Evolutionary conservation across 2,329 filamentous ascomycete genomes (phyloP), one percentile per base, ranked within the genome.

Genomic region (Ascochyta viciae-villosae): DNA sequence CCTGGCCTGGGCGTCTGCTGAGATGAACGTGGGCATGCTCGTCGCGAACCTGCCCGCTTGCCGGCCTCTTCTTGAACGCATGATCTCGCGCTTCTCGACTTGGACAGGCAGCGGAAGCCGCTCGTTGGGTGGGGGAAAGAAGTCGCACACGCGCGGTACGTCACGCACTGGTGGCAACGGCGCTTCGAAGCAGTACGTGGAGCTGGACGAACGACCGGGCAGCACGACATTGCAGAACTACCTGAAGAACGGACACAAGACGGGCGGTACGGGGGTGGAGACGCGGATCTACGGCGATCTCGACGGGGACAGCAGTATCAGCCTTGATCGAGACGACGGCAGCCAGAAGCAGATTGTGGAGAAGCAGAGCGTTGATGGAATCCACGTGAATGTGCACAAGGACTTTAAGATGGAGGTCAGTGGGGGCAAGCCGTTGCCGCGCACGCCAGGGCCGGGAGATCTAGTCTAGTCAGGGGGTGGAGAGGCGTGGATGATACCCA

Each of bases 21-120:
- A 60, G 42, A 58, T 60, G 54, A 54, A 60, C 12, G 39, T 60
- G n/a, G 58, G 58, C 12, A 60, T 60, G 58, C 50, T 60, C 24
- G 50, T 60, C 22, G 58, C 58, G 9, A 60, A 60, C 42, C 26
- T 60, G 33, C 58, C 58, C 16, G 58, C 58, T 7, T 60, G 58
- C 23, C 50, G 58, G 24, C 58, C 58, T 1, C 34, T 60, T 8
- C 58, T 60, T 1, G 58, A 60, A n/a, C 42, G 54, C 16, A 47
- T 57, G 38, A 48, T 58, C 13, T 22, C 22, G 13, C 49, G 27
- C 4, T 50, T 60, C 23, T 57, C 54, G 16, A 54, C 58, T 5
- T 58, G 54, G 54, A 57, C 58, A 9, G 54, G 50, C 3, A 51
- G 41, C 19, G 54, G 19, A 4, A 49, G 39, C 23, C 57, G 48